These are phyloP conservation scores for Diaporthe sp. DNA, from an alignment of 2,329 filamentous ascomycete species.

Conservation along the genomic window DNA sequence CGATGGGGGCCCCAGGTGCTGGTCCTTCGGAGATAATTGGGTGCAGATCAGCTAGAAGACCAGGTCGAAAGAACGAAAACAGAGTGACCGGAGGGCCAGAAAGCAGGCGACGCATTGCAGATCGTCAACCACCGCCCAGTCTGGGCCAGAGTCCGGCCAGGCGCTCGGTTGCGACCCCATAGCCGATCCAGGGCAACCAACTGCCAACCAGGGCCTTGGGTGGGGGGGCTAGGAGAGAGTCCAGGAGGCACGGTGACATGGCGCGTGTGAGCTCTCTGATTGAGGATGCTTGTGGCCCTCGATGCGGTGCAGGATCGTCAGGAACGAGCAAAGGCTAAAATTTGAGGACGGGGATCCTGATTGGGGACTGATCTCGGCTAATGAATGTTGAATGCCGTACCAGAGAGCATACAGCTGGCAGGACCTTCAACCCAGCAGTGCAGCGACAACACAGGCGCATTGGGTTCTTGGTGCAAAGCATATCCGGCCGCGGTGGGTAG, in stretches of 20 bases:
- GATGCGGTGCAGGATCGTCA: constrained; percentile 21
- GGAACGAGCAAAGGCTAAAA: constrained; percentile 20
- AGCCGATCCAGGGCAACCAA: constrained; percentile 16
- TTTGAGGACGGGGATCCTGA: constrained; percentile 12
- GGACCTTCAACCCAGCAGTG: background rate
- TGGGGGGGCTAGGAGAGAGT: background rate
- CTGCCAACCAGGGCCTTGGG: constrained; percentile 2
- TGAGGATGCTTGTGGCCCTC: background rate
- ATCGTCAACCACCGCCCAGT: constrained; percentile 16
- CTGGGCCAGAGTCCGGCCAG: background rate
- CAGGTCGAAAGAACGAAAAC: background rate
- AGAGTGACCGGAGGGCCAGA: background rate
- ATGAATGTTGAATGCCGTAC: background rate
- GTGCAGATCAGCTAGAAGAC: background rate
- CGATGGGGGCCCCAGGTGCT: background rate
- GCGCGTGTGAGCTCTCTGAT: background rate
- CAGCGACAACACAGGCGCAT: background rate
- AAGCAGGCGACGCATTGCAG: constrained; percentile 3
- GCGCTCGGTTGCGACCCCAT: background rate
- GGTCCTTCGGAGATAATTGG: background rate
- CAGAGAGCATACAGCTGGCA: background rate
- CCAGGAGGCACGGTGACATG: background rate
- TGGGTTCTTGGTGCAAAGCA: background rate
- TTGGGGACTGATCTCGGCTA: constrained; percentile 6
- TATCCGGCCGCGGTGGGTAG: background rate